Percentiles rank a stretch among this genome's conserved stretches.
These are phyloP conservation scores for Neurospora sp. DNA, from an alignment of 495 filamentous ascomycete genomes.

Conservation along the genomic window DNA sequence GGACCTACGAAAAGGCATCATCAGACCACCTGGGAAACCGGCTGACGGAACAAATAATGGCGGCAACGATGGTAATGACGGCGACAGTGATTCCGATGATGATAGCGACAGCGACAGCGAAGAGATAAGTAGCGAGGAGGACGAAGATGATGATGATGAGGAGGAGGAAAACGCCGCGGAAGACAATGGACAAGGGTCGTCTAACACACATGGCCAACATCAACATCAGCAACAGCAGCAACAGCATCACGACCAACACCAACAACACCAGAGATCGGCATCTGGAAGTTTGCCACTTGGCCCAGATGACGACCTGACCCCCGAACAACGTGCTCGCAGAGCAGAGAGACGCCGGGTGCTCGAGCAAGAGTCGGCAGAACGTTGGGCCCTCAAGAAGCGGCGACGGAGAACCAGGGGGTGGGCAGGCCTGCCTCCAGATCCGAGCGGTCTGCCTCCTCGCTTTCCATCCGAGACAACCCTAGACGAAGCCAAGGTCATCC, in stretches of 20 bases:
- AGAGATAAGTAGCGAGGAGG: slow-evolving; percentile 20
- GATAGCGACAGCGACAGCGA: not conserved
- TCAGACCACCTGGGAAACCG: slow-evolving; percentile 32
- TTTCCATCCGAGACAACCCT: slow-evolving; percentile 77
- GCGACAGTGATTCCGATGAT: not conserved
- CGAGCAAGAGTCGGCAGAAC: slow-evolving; percentile 53
- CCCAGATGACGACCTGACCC: slow-evolving; percentile 32
- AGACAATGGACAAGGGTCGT: not conserved
- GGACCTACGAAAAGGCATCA: slow-evolving; percentile 46
- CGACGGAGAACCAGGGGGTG: slow-evolving; percentile 60
- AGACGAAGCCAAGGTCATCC: slow-evolving; percentile 62
- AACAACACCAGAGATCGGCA: not conserved
- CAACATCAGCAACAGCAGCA: not conserved
- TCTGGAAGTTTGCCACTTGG: slow-evolving; percentile 10
- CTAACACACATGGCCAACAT: not conserved
- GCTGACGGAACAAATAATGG: slow-evolving; percentile 22
- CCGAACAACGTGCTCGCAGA: slow-evolving; percentile 45
- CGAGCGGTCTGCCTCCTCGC: slow-evolving; percentile 55
- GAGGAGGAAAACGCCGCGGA: not conserved
- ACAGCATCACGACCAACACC: not conserved
- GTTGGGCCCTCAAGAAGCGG: slow-evolving; percentile 56
- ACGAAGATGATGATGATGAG: not conserved
- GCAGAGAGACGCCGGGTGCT: slow-evolving; percentile 46
- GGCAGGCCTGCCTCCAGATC: slow-evolving; percentile 65
- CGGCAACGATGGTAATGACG: not conserved